Base-by-base conservation (phyloP, 176 grass and related monocot genomes). In the Metroxylon sagu region DNA sequence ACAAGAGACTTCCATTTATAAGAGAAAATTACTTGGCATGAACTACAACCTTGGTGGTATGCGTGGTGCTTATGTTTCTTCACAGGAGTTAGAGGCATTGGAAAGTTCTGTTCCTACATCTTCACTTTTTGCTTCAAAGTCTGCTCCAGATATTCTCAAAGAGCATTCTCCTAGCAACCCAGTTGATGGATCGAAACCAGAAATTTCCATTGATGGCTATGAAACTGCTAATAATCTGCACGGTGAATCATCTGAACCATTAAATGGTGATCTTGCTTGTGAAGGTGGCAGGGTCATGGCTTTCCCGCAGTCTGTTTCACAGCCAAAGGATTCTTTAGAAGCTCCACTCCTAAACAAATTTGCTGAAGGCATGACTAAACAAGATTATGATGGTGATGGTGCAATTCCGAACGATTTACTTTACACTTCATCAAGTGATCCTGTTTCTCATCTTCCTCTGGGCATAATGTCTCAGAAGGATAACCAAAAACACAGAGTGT, bases 21-120 rank as follows among this genome's bases (percentile, higher is more conserved):
- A 8, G 25, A 64, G 66, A 31, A 62, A 27, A 29, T 61, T 60
- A 52, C 56, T 67, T 56, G 53, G 75, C 54, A 55, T 62, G 51
- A 25, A 49, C 48, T 60, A 68, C 4, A 68, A 43, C 50, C 59
- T 29, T 53, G 56, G 56, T 53, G 26, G 0, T 0, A 28, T 71
- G 57, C 55, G 0, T 50, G 63, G 62, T 72, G 57, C 66, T 49
- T 70, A 64, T 63, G 25, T 78, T 58, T 82, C 63, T 43, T 90
- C 87, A 12, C 4, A 76, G 68, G 75, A 85, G 17, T 51, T 79
- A 48, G 78, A 82, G 67, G 72, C 71, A 76, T 52, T 82, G 19
- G 78, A 90, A 76, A 85, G 75, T 49, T 79, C 78, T 26, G 29
- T 76, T 70, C 75, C 68, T 59, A 49, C 57, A 4, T 35, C 49